These are phyloP conservation scores for Dendrobium nobile DNA, from an alignment of 106 monocot species.

Conservation along the genomic window DNA sequence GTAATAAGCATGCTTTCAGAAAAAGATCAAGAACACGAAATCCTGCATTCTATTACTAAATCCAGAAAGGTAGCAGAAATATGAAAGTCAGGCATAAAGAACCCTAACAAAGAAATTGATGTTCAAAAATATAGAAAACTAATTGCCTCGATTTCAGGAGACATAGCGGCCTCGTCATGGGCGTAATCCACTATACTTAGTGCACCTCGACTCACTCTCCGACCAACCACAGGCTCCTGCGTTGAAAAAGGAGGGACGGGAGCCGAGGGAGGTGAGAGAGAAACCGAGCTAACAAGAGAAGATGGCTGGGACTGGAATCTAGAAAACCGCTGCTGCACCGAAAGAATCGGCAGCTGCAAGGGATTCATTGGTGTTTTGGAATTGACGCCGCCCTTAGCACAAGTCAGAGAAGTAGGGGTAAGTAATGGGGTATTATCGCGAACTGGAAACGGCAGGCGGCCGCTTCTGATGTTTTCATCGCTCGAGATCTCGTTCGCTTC, in stretches of 20 bases:
- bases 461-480: not conserved
- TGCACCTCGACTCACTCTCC: slow-evolving; percentile 15
- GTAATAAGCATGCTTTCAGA: not conserved
- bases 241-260: slow-evolving; percentile 1
- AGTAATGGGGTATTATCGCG: slow-evolving; percentile 14
- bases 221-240: slow-evolving; percentile 1
- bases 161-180: slow-evolving; percentile 76
- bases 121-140: not conserved
- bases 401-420: slow-evolving; percentile 17
- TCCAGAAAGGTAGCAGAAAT: not conserved
- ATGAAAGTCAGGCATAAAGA: not conserved
- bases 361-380: slow-evolving; percentile 45
- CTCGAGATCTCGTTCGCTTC: not conserved
- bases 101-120: not conserved
- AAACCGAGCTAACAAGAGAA: slow-evolving; percentile 2
- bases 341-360: slow-evolving; percentile 7
- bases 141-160: slow-evolving; percentile 63
- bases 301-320: slow-evolving; percentile 19
- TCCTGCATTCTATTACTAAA: no score
- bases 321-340: slow-evolving; percentile 8
- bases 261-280: slow-evolving; percentile 6
- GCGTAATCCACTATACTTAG: slow-evolving; percentile 80
- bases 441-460: not conserved
- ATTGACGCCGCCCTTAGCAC: slow-evolving; percentile 20
- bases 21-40: no score